Evolutionary conservation across 805 yeast genomes (phyloP).

Genomic region (Spencermartinsiella europaea): DNA sequence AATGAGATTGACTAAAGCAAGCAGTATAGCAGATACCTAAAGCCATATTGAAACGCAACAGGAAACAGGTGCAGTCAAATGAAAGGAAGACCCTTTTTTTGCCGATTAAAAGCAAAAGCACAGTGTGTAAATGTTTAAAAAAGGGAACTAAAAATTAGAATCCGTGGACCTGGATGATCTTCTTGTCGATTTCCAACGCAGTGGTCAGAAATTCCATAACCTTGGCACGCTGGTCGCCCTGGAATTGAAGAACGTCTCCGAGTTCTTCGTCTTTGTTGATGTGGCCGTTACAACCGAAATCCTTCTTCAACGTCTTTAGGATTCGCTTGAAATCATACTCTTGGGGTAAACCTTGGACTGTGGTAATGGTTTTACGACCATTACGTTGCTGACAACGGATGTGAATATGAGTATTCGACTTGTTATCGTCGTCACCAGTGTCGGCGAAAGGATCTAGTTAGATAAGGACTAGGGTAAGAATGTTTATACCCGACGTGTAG

Average conservation of each 20-base stretch:
- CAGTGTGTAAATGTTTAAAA: too few species aligned
- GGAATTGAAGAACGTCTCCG: slow-evolving; percentile 96
- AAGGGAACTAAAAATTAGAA: slow-evolving; percentile 66
- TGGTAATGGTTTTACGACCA: slow-evolving; percentile 97
- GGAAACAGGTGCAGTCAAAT: too few species aligned
- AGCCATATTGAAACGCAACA: too few species aligned
- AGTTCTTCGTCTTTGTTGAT: slow-evolving; percentile 93
- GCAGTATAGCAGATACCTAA: too few species aligned
- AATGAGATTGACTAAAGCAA: too few species aligned
- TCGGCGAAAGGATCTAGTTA: slow-evolving; percentile 93
- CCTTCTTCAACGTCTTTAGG: slow-evolving; percentile 90
- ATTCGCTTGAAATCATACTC: slow-evolving; percentile 95
- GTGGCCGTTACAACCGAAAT: slow-evolving; percentile 98
- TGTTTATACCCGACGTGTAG: too few species aligned
- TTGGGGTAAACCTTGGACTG: slow-evolving; percentile 94
- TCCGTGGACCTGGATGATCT: slow-evolving; percentile 97
- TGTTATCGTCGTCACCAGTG: slow-evolving; percentile 98
- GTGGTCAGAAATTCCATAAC: slow-evolving; percentile 87
- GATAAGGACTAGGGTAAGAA: too few species aligned
- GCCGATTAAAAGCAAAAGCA: too few species aligned
- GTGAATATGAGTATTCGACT: slow-evolving; percentile 92
- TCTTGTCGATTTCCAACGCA: slow-evolving; percentile 86
- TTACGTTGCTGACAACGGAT: slow-evolving; percentile 99
- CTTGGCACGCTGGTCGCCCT: slow-evolving; percentile 98
- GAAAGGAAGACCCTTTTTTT: too few species aligned